phyloP scores from a whole-genome alignment of 2,329 filamentous ascomycete species.

The Rosellinia necatrix region DNA sequence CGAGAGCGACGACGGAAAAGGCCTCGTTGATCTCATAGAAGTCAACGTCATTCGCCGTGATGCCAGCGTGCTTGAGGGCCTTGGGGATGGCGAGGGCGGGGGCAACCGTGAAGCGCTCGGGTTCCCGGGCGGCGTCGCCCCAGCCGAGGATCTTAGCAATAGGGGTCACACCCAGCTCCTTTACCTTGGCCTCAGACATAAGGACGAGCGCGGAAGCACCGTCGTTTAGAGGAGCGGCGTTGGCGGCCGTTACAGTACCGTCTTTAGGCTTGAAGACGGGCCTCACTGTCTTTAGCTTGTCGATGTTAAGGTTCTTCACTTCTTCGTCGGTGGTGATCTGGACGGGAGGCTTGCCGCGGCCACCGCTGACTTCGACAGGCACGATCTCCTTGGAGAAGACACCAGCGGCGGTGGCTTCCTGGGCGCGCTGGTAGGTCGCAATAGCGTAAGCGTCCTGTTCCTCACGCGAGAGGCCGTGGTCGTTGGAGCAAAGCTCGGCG shows the following conservation, averaged over 20 bases:
- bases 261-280: conserved; percentile 78
- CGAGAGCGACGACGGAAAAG: conserved; percentile 93
- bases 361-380: conserved; percentile 84
- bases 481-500: conserved; percentile 87
- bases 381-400: conserved; percentile 85
- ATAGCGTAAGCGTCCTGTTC: conserved; percentile 96
- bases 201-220: conserved; percentile 91
- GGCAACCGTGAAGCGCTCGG: conserved; percentile 93
- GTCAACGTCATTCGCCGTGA: conserved; percentile 78
- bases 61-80: conserved; percentile 90
- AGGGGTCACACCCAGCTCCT: conserved; percentile 88
- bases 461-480: conserved; percentile 81
- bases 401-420: conserved; percentile 85
- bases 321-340: conserved; percentile 88
- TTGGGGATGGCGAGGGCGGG: conserved; percentile 95
- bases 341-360: conserved; percentile 85
- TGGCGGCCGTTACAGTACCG: conserved; percentile 93
- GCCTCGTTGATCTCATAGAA: conserved; percentile 99
- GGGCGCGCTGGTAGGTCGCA: conserved; percentile 69
- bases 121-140: conserved; percentile 90
- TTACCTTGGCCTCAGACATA: conserved; percentile 90
- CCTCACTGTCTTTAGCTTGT: conserved; percentile 84
- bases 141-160: conserved; percentile 96
- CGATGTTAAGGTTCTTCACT: conserved; percentile 88
- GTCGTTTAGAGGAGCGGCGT: conserved; percentile 95